A percentile compares a stretch with the other conserved stretches of the same genome.
Evolutionary conservation across 202 grass and related monocot species (phyloP).

Genomic region (Musa balbisiana): DNA sequence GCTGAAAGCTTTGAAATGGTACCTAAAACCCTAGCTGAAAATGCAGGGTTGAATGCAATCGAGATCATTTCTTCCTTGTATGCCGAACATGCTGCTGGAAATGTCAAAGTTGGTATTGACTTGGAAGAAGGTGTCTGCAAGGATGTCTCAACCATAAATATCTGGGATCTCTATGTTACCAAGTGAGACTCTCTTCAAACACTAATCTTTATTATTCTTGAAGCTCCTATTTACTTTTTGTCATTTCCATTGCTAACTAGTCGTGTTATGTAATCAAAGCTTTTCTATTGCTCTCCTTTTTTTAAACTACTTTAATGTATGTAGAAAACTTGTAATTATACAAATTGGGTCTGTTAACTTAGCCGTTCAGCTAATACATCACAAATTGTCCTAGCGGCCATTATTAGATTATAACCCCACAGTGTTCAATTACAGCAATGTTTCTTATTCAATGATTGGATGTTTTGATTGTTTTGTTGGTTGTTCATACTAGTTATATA

Average conservation of each 20-base stretch:
- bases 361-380: too few relatives aligned
- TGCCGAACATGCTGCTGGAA: conserved; percentile 85
- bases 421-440: too few relatives aligned
- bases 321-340: too few relatives aligned
- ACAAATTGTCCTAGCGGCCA: too few relatives aligned
- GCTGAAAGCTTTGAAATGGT: conserved; percentile 96
- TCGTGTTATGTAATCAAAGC: too few relatives aligned
- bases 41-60: conserved; percentile 93
- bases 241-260: background rate
- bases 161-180: conserved; percentile 90
- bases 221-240: background rate
- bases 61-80: conserved; percentile 95
- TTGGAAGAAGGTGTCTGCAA: conserved; percentile 80
- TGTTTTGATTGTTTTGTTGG: too few relatives aligned
- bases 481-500: too few relatives aligned
- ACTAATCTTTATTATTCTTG: background rate
- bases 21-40: conserved; percentile 78
- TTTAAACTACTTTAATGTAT: background rate
- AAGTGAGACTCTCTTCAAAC: conserved; percentile 44
- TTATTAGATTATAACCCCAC: too few relatives aligned
- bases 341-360: too few relatives aligned
- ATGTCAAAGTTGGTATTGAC: conserved; percentile 66
- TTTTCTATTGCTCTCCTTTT: background rate
- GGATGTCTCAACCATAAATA: conserved; percentile 54
- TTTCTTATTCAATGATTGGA: too few relatives aligned